Conservation (phyloP, 1,284 basidiomycete genomes). For the Exobasidium cylindrosporum region DNA sequence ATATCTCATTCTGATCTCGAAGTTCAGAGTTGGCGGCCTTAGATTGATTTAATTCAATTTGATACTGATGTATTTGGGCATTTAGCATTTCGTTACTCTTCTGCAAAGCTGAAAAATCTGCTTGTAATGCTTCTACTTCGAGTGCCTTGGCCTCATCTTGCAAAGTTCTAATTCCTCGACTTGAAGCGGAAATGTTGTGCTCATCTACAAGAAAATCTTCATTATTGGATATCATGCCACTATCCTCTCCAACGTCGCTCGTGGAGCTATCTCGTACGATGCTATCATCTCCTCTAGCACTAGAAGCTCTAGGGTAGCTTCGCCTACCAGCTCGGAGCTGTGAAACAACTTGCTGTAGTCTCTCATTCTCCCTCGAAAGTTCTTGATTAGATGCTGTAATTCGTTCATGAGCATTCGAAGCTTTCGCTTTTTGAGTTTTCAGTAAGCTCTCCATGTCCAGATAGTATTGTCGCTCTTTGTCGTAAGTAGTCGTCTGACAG, state of each 20-base stretch:
- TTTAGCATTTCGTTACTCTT: slow-evolving; percentile 19
- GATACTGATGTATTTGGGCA: slow-evolving; percentile 29
- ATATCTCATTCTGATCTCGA: slow-evolving; percentile 40
- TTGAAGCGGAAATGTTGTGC: not conserved
- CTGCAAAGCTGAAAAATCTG: slow-evolving; percentile 25
- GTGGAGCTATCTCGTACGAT: not conserved
- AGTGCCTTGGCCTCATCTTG: not conserved
- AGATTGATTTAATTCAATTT: slow-evolving; percentile 36
- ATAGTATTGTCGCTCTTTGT: slow-evolving; percentile 47
- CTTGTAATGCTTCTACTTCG: slow-evolving; percentile 15
- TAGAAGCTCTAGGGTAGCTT: not conserved
- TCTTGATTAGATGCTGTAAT: slow-evolving; percentile 32
- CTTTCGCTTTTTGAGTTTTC: slow-evolving; percentile 33
- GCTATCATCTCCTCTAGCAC: not conserved
- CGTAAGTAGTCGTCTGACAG: slow-evolving; percentile 30
- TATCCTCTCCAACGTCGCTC: not conserved
- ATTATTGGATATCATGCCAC: not conserved
- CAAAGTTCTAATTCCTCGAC: slow-evolving; percentile 2
- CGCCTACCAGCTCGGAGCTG: slow-evolving; percentile 16
- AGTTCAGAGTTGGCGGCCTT: slow-evolving; percentile 27
- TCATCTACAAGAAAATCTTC: not conserved
- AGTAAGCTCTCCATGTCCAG: slow-evolving; percentile 38
- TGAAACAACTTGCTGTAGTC: slow-evolving; percentile 27
- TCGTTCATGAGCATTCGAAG: slow-evolving; percentile 31
- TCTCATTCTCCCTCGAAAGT: slow-evolving; percentile 34